phyloP scores from a whole-genome alignment of 495 filamentous ascomycete genomes.

The Terfezia boudieri region DNA sequence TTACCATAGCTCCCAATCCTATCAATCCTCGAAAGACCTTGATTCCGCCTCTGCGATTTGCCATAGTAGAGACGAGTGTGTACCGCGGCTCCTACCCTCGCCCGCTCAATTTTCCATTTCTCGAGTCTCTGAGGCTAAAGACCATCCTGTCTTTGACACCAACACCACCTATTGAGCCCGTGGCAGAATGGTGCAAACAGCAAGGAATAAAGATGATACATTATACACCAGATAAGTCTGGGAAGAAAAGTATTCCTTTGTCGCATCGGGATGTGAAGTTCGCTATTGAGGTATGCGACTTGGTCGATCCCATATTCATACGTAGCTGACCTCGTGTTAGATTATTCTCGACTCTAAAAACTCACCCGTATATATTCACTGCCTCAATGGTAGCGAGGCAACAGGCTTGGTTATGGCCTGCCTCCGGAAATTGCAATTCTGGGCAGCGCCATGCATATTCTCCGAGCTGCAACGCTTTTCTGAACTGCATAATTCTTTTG shows the following conservation, averaged over 20 bases:
- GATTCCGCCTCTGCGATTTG: slow-evolving; percentile 14
- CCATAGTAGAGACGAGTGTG: slow-evolving; percentile 10
- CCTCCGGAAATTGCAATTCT: slow-evolving; percentile 13
- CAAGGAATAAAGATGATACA: slow-evolving; percentile 13
- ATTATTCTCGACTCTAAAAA: too few relatives aligned
- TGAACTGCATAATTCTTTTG: slow-evolving; percentile 11
- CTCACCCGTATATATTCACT: slow-evolving; percentile 9
- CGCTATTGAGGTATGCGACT: slow-evolving; percentile 4
- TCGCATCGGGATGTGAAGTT: slow-evolving; percentile 6
- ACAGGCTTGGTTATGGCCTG: slow-evolving; percentile 10
- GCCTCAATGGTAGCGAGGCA: slow-evolving; percentile 14
- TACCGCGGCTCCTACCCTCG: slow-evolving; percentile 14
- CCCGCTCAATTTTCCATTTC: slow-evolving; percentile 15
- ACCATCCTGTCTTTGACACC: slow-evolving; percentile 13
- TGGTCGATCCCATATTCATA: slow-evolving; percentile 1
- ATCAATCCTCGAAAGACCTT: slow-evolving; percentile 6
- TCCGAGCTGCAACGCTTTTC: slow-evolving; percentile 12
- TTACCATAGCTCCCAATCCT: background rate
- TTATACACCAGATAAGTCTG: slow-evolving; percentile 7
- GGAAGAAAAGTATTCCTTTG: slow-evolving; percentile 14
- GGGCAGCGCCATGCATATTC: slow-evolving; percentile 12
- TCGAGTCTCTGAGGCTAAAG: slow-evolving; percentile 14
- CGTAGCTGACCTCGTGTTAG: background rate
- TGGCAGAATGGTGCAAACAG: slow-evolving; percentile 6
- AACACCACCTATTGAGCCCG: slow-evolving; percentile 5